These are phyloP conservation scores for Apiotrichum brassicae DNA, from an alignment of 1,284 basidiomycete species.

Conservation along the genomic window DNA sequence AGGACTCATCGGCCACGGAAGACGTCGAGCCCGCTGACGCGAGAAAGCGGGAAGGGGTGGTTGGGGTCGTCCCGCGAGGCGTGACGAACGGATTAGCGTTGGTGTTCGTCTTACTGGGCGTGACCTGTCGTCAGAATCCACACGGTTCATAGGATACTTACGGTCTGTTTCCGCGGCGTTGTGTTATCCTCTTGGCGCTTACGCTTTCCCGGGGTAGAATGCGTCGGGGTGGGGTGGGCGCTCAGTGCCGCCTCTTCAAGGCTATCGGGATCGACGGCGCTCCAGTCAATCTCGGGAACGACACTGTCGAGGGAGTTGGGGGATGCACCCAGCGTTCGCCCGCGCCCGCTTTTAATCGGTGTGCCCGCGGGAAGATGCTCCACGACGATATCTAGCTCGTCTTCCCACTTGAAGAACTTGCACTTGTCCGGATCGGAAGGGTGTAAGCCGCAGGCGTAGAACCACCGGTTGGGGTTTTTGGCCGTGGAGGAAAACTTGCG, in stretches of 20 bases:
- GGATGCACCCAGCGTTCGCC: no score
- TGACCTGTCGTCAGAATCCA: neutral
- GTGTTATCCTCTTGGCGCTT: conserved; percentile 4
- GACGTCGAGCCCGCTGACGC: neutral
- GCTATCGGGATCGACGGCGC: conserved; percentile 29
- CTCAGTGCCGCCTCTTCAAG: conserved; percentile 20
- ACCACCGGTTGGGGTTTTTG: conserved; percentile 38
- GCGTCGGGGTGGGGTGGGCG: neutral
- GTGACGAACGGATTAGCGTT: conserved; percentile 9
- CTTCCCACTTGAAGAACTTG: conserved; percentile 45
- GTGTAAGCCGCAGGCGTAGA: conserved; percentile 35
- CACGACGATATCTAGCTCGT: conserved; percentile 18
- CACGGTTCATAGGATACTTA: neutral
- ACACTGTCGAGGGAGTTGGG: no score
- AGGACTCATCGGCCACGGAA: neutral
- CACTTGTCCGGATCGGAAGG: conserved; percentile 32
- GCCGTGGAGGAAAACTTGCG: no score
- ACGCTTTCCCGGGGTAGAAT: neutral
- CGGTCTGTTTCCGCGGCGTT: conserved; percentile 1
- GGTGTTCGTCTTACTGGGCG: neutral
- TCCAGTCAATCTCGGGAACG: conserved; percentile 30
- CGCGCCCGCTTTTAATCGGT: neutral
- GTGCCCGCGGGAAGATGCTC: neutral
- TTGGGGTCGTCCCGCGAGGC: no score
- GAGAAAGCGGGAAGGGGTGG: neutral